These are phyloP conservation scores for Cicer cuneatum DNA, from an alignment of 306 rosid genomes.

Conservation along the genomic window DNA sequence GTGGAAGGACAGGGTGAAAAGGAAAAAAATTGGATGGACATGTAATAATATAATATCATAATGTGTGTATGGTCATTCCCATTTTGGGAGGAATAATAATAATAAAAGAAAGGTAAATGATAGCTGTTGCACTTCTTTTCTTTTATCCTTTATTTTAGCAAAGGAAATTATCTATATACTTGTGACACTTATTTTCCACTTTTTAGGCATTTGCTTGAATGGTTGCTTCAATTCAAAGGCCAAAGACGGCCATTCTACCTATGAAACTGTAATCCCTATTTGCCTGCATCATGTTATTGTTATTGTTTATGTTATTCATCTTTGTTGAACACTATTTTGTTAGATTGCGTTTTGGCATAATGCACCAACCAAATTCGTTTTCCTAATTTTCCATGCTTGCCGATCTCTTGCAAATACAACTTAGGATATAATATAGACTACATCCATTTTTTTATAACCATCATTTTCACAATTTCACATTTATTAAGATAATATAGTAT, in stretches of 20 bases:
- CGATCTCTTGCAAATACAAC: not conserved
- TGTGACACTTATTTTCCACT: not conserved
- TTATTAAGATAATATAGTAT: too few relatives aligned
- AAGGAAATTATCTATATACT: too few relatives aligned
- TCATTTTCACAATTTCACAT: not conserved
- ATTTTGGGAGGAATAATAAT: conserved; percentile 4
- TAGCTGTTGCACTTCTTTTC: conserved; percentile 14
- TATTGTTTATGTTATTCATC: conserved; percentile 5
- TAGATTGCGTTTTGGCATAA: not conserved
- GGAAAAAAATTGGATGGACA: not conserved
- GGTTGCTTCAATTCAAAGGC: not conserved
- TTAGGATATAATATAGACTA: not conserved
- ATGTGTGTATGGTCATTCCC: not conserved
- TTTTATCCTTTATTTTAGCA: conserved; percentile 7
- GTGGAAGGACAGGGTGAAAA: not conserved
- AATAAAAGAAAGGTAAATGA: not conserved
- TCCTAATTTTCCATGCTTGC: not conserved
- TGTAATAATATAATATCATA: not conserved
- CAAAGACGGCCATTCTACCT: not conserved
- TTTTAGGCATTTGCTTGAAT: not conserved
- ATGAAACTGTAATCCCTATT: not conserved
- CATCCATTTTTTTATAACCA: not conserved
- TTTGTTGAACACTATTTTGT: conserved; percentile 11
- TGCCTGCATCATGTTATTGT: conserved; percentile 1
- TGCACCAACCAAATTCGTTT: not conserved